Evolutionary conservation across 441 rosid genomes (phyloP), one percentile per base, ranked within the genome.

Genomic region (Hura crepitans): DNA sequence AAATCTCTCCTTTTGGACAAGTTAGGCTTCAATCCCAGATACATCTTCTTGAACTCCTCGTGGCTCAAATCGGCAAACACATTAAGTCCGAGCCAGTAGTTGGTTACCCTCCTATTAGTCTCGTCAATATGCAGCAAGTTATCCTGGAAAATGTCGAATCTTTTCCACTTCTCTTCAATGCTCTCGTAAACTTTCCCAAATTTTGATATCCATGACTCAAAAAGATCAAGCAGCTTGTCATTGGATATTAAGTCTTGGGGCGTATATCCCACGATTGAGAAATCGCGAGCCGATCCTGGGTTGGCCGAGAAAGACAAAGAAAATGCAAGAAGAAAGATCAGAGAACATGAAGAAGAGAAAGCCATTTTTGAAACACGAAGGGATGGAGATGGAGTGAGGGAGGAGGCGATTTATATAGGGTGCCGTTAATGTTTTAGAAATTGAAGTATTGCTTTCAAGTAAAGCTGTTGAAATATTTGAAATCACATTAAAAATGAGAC

Each of bases 81-180:
- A 35, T 90, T 93, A 67, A 93, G 77, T 6, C 90, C 92, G 30
- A 93, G 94, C 97, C 96, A 93, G 72, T 93, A 93, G 86, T 77
- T 86, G 47, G 51, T 63, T 2, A 77, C 85, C 82, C 82, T 84
- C 84, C 82, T 81, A 74, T 93, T 93, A 6, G 89, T 85, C 78
- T 87, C 94, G 9, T 93, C 98, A 11, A 91, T 93, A 81, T 89
- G 98, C 70, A 79, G 76, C 71, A 93, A 77, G 66, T 93, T 93
- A 33, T 86, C 97, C 82, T 82, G 85, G 79, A 93, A 93, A 70
- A 93, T 82, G 71, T 91, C 97, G 51, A 93, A 90, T 72, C 93
- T 85, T 31, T 71, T 78, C 37, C 86, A 71, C 84, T 91, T 93
- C 79, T 91, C 97, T 71, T 91, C 97, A 45, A 89, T 74, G 59